Evolutionary conservation across 1,139 yeast genomes (phyloP).

Genomic region (Hyphopichia pseudoburtonii): DNA sequence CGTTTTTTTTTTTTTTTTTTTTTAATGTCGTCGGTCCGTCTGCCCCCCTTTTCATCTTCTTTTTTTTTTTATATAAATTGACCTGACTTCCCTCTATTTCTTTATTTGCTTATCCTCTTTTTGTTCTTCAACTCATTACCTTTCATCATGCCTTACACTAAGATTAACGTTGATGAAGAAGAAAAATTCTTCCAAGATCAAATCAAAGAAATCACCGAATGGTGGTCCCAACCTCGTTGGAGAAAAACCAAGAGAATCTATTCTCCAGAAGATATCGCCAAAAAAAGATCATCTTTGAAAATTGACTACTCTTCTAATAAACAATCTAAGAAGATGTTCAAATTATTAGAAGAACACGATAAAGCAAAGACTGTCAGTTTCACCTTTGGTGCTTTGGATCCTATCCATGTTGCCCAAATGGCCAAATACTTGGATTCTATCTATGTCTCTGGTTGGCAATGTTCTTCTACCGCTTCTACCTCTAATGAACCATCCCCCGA

Average conservation of each 20-base stretch:
- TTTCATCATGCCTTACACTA: slow-evolving; percentile 46
- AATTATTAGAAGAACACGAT: slow-evolving; percentile 70
- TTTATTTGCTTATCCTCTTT: too few species aligned
- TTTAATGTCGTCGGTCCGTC: too few species aligned
- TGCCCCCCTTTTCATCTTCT: not conserved
- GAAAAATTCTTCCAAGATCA: slow-evolving; percentile 66
- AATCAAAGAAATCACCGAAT: slow-evolving; percentile 69
- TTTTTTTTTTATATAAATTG: too few species aligned
- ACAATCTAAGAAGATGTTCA: slow-evolving; percentile 81
- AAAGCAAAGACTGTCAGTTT: slow-evolving; percentile 72
- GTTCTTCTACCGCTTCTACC: slow-evolving; percentile 95
- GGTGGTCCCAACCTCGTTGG: slow-evolving; percentile 98
- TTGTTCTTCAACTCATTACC: too few species aligned
- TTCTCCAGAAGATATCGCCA: slow-evolving; percentile 84
- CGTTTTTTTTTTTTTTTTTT: too few species aligned
- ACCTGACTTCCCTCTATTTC: too few species aligned
- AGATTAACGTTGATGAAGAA: slow-evolving; percentile 59
- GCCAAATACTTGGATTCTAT: slow-evolving; percentile 90
- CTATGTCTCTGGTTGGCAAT: slow-evolving; percentile 98
- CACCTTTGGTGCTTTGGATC: slow-evolving; percentile 96
- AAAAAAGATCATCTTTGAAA: slow-evolving; percentile 76
- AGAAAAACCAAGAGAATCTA: slow-evolving; percentile 83
- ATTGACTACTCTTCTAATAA: slow-evolving; percentile 72
- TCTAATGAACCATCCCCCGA: slow-evolving; percentile 98
- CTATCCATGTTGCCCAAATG: slow-evolving; percentile 95